Evolutionary conservation across 257 asterid species (phyloP), one percentile per base, ranked within the genome.

Genomic region (Oldenlandia corymbosa): DNA sequence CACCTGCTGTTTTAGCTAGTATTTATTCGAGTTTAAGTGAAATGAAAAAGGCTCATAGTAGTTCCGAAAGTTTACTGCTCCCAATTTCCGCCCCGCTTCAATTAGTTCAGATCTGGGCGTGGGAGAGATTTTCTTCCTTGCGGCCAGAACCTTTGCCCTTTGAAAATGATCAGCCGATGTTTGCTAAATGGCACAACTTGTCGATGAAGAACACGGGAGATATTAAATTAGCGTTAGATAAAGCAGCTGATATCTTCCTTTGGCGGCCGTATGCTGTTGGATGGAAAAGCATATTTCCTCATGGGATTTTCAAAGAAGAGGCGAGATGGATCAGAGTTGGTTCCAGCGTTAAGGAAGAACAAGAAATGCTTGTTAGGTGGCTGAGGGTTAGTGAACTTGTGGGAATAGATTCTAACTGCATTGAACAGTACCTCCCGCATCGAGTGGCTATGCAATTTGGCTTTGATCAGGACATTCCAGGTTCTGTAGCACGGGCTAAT

Each of bases 371-470:
- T 2, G 46, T 60, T 8, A 21, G 55, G 11, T 69, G 61, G 21
- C 4, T 60, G 20, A 69, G 73, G 56, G 55, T 42, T 16, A 60
- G 68, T 59, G 73, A 75, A 58, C 72, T 79, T 28, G 81, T 65
- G 14, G 71, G 90, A 28, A 26, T 75, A 20, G 69, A 51, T 28
- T 10, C 61, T 24, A 58, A 31, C 21, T 75, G 81, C 65, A 60
- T 77, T 41, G 75, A 79, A 31, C 78, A 68, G 34, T 79, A 84
- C 63, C 63, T 67, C 45, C 85, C 88, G 3, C 83, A 84, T 55
- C 78, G 85, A 8, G 91, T 79, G 13, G 73, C 84, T 0, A 75
- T 57, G 88, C 91, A 84, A 10, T 79, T 84, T 47, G 82, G 75
- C 7, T 18, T 73, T 57, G 85, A 81, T 75, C 88, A 81, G 63